Evolutionary conservation across 257 asterid species (phyloP).

Genomic region (Coffea eugenioides): DNA sequence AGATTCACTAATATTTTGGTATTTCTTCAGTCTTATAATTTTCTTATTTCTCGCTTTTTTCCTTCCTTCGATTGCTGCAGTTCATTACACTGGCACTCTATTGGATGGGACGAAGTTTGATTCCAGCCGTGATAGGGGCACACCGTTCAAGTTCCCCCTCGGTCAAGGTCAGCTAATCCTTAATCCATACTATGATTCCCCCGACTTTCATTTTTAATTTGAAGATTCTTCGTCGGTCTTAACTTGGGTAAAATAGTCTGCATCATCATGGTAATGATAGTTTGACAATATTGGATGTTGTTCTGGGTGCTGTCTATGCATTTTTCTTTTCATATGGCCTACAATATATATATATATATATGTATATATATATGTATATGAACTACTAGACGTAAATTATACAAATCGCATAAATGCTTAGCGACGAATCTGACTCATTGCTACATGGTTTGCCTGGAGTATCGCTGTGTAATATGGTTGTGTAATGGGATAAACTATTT

Average conservation of each 20-base stretch:
- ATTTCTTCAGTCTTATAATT: background rate
- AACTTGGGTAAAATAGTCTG: background rate
- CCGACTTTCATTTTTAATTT: background rate
- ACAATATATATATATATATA: too few species aligned
- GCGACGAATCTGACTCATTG: background rate
- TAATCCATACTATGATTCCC: background rate
- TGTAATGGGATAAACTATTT: background rate
- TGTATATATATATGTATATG: background rate
- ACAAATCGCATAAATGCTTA: background rate
- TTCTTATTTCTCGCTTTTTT: background rate
- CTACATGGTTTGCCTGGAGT: background rate
- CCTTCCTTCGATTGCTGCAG: conserved; percentile 22
- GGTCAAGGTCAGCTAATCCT: conserved; percentile 44
- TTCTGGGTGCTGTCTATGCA: background rate
- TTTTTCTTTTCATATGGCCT: background rate
- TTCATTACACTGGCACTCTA: conserved; percentile 55
- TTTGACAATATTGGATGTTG: background rate
- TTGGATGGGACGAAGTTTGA: conserved; percentile 60
- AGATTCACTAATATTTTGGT: background rate
- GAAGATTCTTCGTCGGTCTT: background rate
- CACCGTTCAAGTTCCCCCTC: conserved; percentile 53
- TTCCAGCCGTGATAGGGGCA: conserved; percentile 52
- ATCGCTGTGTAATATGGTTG: background rate
- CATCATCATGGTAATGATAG: background rate
- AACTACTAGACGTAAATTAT: background rate